A percentile compares a stretch with the other conserved stretches of the same genome.
phyloP scores from a whole-genome alignment of 345 rosid species.

The Brassica napus region DNA sequence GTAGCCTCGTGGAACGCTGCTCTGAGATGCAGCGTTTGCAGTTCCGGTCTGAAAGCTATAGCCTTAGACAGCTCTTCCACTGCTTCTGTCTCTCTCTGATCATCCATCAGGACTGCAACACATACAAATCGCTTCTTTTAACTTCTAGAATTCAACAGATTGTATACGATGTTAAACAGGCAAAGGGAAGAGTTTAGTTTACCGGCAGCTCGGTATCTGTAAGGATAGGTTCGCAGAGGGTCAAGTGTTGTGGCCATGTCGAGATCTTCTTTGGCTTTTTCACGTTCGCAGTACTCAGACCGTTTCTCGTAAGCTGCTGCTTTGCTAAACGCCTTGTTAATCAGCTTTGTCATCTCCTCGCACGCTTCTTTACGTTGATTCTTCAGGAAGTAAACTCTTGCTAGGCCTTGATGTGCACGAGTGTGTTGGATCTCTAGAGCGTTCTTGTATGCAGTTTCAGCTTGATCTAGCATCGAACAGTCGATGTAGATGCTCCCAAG shows the following conservation, averaged over 20 bases:
- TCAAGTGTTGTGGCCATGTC: constrained; percentile 79
- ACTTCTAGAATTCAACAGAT: constrained; percentile 9
- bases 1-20: constrained; percentile 90
- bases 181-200: constrained; percentile 30
- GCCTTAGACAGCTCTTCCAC: constrained; percentile 86
- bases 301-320: constrained; percentile 94
- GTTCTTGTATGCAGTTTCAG: constrained; percentile 71
- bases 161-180: neutral
- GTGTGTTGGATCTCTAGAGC: constrained; percentile 89
- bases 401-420: constrained; percentile 97
- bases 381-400: constrained; percentile 70
- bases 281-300: constrained; percentile 88
- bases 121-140: neutral
- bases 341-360: constrained; percentile 88
- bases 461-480: constrained; percentile 68
- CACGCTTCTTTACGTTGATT: constrained; percentile 72
- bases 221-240: constrained; percentile 91
- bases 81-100: constrained; percentile 80
- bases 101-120: constrained; percentile 83
- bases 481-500: constrained; percentile 84
- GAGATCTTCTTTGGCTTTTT: constrained; percentile 75
- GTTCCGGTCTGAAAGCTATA: constrained; percentile 80
- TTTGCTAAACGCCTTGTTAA: constrained; percentile 64
- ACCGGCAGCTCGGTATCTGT: constrained; percentile 97
- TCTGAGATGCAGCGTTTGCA: constrained; percentile 90